Evolutionary conservation across 2,329 filamentous ascomycete species (phyloP), one percentile per base, ranked within the genome.

Genomic region (Calonectria crousiana): DNA sequence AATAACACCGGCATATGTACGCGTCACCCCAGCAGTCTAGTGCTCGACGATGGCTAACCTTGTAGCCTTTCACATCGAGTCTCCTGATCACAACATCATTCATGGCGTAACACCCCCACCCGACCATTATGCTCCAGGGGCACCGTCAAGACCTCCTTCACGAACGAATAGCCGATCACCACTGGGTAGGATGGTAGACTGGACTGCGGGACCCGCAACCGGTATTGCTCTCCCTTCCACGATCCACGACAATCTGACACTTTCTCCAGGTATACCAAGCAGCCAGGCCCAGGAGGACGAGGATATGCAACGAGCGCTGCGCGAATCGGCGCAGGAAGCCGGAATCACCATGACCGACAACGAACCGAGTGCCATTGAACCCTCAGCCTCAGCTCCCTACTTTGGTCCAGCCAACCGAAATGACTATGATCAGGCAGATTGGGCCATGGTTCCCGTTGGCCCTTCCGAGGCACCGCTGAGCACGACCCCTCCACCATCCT

Each of bases 141-240:
- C 89, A 6, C 90, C 90, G 0, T 92, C 92, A 23, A 87, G 91
- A 71, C 92, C 92, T n/a, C 92, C 92, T 1, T 93, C 92, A 28
- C 86, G 91, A 82, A 86, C 89, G 56, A 90, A 89, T 74, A 88
- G 88, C 76, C 87, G 87, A 78, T 92, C 91, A 41, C 91, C 91
- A 11, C 81, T 92, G 73, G 86, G 88, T 81, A 89, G 84, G 77
- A 84, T 90, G 75, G 84, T 87, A 76, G 88, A 91, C 67, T 88
- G 88, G 84, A 85, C 85, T 71, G 83, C 85, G 32, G 82, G 83
- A 67, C 84, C 86, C 68, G 82, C 84, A 76, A 81, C 86, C 76
- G 87, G 86, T 88, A 86, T 75, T 75, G 30, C 81, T 78, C 76
- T 78, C 73, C 56, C 66, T 75, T 77, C 71, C 68, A 66, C 64